Conservation (phyloP, 164 flowering plant genomes). For the Magnolia sinica region DNA sequence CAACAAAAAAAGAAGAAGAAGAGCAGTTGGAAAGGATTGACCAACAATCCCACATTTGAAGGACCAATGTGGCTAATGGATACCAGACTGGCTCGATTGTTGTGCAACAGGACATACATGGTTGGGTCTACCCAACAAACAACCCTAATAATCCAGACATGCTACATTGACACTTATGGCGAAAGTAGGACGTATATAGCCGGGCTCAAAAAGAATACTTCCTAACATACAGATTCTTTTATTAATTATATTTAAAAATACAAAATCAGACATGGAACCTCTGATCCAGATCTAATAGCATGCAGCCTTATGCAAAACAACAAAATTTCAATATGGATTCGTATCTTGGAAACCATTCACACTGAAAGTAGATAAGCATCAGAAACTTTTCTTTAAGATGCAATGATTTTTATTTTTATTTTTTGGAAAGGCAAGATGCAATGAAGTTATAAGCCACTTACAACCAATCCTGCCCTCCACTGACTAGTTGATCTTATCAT, state of each 20-base stretch:
- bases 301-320: neutral
- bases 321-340: neutral
- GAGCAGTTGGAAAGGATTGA: neutral
- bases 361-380: neutral
- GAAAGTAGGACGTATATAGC: neutral
- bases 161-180: neutral
- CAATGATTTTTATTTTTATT: no score
- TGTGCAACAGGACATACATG: neutral
- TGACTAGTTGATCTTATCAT: constrained; percentile 50
- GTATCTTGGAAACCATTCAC: neutral
- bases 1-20: neutral
- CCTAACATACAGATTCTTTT: neutral
- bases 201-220: neutral
- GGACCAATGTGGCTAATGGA: no score
- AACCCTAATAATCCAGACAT: neutral
- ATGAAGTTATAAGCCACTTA: constrained; percentile 37
- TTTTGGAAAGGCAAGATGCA: no score
- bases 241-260: no score
- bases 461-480: constrained; percentile 78
- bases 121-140: neutral
- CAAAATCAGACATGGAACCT: neutral
- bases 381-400: constrained; percentile 4
- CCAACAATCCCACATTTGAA: no score
- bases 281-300: neutral
- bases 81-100: neutral